Evolutionary conservation across 208 protist genomes (phyloP).

Genomic region (Leishmania amazonensis): DNA sequence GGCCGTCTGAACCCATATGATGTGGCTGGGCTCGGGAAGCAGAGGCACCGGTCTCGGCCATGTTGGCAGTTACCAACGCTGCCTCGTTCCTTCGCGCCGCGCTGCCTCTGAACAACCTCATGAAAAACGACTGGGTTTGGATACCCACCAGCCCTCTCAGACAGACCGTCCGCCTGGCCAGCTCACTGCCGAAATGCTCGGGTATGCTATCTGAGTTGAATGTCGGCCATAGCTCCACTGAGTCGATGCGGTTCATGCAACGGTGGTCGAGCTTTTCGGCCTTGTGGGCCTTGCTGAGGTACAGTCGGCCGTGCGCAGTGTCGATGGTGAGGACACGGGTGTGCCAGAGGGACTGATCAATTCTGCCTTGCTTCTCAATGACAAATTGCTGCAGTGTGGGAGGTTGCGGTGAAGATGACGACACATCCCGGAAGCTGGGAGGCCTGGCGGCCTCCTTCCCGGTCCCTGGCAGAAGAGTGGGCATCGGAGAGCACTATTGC

Average conservation of each 20-base stretch:
- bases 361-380: constrained; percentile 28
- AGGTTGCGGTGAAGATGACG: neutral
- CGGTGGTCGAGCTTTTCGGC: constrained; percentile 11
- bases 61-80: neutral
- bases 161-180: constrained; percentile 17
- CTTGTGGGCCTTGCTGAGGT: constrained; percentile 20
- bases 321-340: constrained; percentile 26
- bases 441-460: neutral
- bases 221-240: constrained; percentile 16
- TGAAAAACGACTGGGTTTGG: neutral
- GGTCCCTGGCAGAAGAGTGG: neutral
- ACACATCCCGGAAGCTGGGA: no score
- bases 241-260: constrained; percentile 25
- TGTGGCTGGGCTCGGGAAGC: neutral
- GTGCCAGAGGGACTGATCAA: constrained; percentile 12
- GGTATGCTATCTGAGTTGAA: neutral
- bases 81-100: neutral
- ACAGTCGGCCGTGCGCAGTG: neutral
- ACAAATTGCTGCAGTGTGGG: constrained; percentile 4
- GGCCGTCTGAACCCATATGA: no score
- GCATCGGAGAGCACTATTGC: neutral
- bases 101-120: neutral
- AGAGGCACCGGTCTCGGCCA: neutral
- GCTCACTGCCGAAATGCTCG: constrained; percentile 4
- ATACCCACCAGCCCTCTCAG: constrained; percentile 23